Evolutionary conservation across 2,329 filamentous ascomycete genomes (phyloP).

Genomic region (Sclerotinia spermophila): DNA sequence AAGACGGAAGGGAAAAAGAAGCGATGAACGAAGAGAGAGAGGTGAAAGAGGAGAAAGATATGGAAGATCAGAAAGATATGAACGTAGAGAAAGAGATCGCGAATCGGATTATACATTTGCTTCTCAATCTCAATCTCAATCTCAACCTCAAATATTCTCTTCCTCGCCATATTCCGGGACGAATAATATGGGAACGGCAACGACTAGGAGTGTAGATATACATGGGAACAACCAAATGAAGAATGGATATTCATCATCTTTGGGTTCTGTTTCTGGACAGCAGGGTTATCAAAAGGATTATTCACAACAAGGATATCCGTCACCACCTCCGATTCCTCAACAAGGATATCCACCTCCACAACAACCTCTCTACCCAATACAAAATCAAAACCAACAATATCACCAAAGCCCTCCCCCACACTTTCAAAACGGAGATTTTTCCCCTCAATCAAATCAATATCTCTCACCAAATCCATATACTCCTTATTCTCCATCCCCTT

Average conservation of each 20-base stretch:
- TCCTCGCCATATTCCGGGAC: background rate
- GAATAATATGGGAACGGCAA: background rate
- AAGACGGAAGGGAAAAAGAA: background rate
- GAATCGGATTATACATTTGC: background rate
- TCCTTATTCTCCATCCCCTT: background rate
- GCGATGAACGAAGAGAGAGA: background rate
- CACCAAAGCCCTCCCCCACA: slow-evolving; percentile 3
- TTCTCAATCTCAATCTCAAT: background rate
- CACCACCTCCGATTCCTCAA: background rate
- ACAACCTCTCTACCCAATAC: slow-evolving; percentile 17
- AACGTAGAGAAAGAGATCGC: background rate
- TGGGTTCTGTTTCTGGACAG: slow-evolving; percentile 13
- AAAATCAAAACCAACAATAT: background rate
- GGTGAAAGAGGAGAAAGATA: background rate
- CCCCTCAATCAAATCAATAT: too few species aligned
- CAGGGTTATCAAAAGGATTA: background rate
- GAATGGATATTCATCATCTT: background rate
- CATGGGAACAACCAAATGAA: background rate
- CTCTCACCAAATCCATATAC: slow-evolving; percentile 17
- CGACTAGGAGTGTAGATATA: background rate
- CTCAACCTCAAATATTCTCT: background rate
- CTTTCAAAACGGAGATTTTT: too few species aligned
- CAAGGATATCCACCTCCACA: slow-evolving; percentile 15
- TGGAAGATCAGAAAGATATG: background rate
- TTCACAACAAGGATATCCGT: background rate